Conservation (phyloP, 106 monocot genomes). For the Dioscorea alata region DNA sequence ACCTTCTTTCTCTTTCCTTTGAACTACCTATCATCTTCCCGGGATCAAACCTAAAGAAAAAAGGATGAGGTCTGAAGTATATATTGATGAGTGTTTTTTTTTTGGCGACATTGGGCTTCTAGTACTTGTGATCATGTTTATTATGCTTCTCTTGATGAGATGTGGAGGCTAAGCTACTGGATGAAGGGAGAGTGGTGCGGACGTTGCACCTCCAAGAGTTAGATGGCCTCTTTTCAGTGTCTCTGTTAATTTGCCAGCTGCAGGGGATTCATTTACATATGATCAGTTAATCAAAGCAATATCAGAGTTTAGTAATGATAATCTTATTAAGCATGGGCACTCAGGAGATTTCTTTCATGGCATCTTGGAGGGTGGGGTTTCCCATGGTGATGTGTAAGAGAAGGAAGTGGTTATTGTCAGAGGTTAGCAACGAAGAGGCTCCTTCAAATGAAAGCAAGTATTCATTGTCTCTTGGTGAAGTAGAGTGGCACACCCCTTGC, state of each 20-base stretch:
- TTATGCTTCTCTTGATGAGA: constrained; percentile 29
- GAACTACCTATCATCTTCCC: constrained; percentile 1
- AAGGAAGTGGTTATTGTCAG: no score
- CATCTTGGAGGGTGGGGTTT: constrained; percentile 41
- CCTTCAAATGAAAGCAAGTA: no score
- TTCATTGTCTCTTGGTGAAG: no score
- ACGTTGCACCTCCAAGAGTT: no score
- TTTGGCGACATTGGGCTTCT: constrained; percentile 38
- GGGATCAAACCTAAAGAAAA: constrained; percentile 23
- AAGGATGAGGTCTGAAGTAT: constrained; percentile 30
- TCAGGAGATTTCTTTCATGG: no score
- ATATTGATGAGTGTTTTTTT: constrained; percentile 54
- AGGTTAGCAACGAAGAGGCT: no score
- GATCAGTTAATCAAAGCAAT: constrained; percentile 52
- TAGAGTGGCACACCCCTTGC: no score
- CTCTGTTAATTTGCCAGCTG: constrained; percentile 30
- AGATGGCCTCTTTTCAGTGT: constrained; percentile 10
- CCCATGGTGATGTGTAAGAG: constrained; percentile 57
- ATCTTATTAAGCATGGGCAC: constrained; percentile 75
- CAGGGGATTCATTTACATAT: constrained; percentile 64
- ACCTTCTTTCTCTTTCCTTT: constrained; percentile 26
- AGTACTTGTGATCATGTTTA: constrained; percentile 11
- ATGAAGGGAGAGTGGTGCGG: constrained; percentile 5
- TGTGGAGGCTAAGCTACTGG: no score
- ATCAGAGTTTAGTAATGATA: constrained; percentile 37